Conservation (phyloP, 176 grass and related monocot species). For the Urochloa ruziziensis region DNA sequence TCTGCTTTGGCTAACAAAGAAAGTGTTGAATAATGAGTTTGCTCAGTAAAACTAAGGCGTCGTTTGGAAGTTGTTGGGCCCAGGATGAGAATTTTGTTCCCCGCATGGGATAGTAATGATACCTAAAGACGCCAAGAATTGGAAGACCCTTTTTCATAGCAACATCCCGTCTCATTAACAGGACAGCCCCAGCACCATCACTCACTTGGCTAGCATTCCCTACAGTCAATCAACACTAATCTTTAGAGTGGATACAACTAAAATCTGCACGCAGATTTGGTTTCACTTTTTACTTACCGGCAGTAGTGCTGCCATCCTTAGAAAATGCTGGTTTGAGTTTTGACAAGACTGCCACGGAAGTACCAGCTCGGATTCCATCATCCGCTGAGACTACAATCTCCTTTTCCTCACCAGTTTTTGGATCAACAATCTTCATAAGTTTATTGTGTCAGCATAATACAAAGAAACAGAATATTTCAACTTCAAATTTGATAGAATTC, state of each 20-base stretch:
- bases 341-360: conserved; percentile 61
- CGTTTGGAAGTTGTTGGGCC: not conserved
- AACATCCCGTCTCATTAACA: conserved; percentile 86
- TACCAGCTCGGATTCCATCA: conserved; percentile 74
- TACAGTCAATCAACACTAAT: conserved; percentile 30
- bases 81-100: too few relatives aligned
- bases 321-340: conserved; percentile 93
- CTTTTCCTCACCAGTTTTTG: conserved; percentile 81
- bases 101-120: not conserved
- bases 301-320: conserved; percentile 86
- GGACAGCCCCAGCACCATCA: conserved; percentile 85
- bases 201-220: conserved; percentile 95
- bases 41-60: not conserved
- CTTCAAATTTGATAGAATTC: not conserved
- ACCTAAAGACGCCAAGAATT: conserved; percentile 76
- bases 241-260: not conserved
- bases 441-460: conserved; percentile 1
- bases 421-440: conserved; percentile 65
- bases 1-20: not conserved
- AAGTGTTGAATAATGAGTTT: not conserved
- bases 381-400: conserved; percentile 62
- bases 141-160: conserved; percentile 79
- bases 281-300: conserved; percentile 61
- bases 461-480: not conserved
- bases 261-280: not conserved